Evolutionary conservation across 2,329 filamentous ascomycete genomes (phyloP), one percentile per base, ranked within the genome.

Genomic region (Aspergillus sp.): DNA sequence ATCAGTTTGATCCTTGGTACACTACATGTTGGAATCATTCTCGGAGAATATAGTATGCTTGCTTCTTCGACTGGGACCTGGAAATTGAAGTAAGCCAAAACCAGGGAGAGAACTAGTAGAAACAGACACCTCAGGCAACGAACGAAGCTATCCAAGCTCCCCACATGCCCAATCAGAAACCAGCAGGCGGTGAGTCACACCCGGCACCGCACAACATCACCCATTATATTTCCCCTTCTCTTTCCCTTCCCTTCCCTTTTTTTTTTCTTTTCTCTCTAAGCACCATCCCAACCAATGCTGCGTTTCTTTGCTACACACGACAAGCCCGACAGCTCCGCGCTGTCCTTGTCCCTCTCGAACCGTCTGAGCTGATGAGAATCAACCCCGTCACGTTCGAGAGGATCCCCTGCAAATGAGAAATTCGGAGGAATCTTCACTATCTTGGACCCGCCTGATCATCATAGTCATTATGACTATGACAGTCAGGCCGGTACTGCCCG

Each of bases 341-440:
- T 60, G 63, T 62, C 61, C 58, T 67, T 69, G 71, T 73, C 70
- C 36, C 67, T 68, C 65, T 62, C 54, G 45, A 16, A 36, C 59
- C 58, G 63, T 57, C 10, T 49, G 63, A 67, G 5, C 45, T 31
- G 31, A 24, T 24, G 24, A 24, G 6, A 24, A 24, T 24, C 24
- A 24, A 6, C 24, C 24, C 24, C 24, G 24, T 24, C 24, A 24
- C 24, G 3, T 31, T 24, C 22, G 47, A 58, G 65, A 16, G 16
- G 16, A n/a, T 42, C 51, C 61, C 64, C 9, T 80, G 91, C 91
- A 93, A 92, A 92, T 93, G 91, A 92, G 91, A 95, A 95, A 95
- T 94, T 95, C 91, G 91, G 91, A 95, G 91, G 90, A 95, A 88
- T 93, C 90, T 93, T 91, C 90, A 92, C 76, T 58, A 54, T 67